Base-by-base conservation (phyloP, 1,139 yeast genomes). In the Nadsonia commutata region DNA sequence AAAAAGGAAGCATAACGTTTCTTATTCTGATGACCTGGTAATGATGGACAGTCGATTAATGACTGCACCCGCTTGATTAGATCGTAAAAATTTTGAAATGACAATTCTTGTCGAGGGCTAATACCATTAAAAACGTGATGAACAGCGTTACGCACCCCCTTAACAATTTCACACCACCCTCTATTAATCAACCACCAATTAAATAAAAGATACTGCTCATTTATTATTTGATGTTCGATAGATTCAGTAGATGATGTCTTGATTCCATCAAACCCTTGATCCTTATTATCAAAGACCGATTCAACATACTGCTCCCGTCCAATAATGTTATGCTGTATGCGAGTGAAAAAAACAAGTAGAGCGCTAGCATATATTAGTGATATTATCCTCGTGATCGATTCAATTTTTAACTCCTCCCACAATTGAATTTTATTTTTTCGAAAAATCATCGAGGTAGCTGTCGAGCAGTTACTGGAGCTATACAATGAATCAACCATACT, bases 141-240 rank as follows among this genome's bases (percentile, higher is more conserved):
- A 2, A 88, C 93, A 3, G 74, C 66, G 1, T 62, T 59, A 54
- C 76, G 76, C 23, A 85, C 74, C 36, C 71, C 61, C 40, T 70
- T 66, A 41, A 75, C 71, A 43, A 81, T 64, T 41, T 68, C 67
- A 36, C 67, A 57, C 90, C 94, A 85, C 1, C 97, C 97, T 51
- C 78, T 74, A 59, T 88, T 86, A 46, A 90, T 68, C 42, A 90
- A 64, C 95, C 96, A 90, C 96, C 96, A 88, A 52, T 86, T 78
- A 51, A 84, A 74, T 2, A 94, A 80, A 46, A 88, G 68, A 58
- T 82, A 90, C 44, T 86, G 33, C 33, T 27, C 33, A 27, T 27
- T 27, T 4, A 27, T 27, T 27, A 27, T 27, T 18, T 40, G 39
- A 18, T 42, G 44, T 16, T 42, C 44, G 20, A 42, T 33, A 2